A percentile compares a stretch with the other conserved stretches of the same genome.
phyloP scores from a whole-genome alignment of 768 basidiomycete genomes.

The Kwoniella bestiolae region DNA sequence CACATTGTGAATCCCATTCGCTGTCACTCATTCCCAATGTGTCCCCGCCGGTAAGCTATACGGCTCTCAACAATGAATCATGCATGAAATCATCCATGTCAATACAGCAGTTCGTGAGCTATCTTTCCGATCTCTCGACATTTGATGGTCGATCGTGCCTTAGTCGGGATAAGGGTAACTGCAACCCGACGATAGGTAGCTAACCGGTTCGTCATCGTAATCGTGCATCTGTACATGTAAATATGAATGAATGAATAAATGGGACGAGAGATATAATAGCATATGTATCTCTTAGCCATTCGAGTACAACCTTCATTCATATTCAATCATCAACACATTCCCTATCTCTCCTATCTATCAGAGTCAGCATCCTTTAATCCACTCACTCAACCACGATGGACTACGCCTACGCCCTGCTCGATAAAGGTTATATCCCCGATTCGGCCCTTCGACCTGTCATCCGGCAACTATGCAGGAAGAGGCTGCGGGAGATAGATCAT shows the following conservation, averaged over 20 bases:
- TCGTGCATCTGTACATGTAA: conserved; percentile 1
- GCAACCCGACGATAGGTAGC: conserved; percentile 5
- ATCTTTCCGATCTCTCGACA: neutral
- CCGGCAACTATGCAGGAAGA: conserved; percentile 62
- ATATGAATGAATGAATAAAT: conserved; percentile 1
- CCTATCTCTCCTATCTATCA: neutral
- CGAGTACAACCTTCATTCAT: too few species aligned
- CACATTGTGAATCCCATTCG: too few species aligned
- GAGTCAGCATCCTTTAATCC: neutral
- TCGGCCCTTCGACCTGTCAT: conserved; percentile 63
- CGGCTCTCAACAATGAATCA: too few species aligned
- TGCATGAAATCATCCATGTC: neutral
- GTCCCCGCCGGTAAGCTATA: too few species aligned
- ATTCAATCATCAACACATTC: too few species aligned
- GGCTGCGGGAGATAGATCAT: conserved; percentile 67
- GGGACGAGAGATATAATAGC: neutral
- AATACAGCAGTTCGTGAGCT: neutral
- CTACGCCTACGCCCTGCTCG: conserved; percentile 47
- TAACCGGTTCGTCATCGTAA: conserved; percentile 9
- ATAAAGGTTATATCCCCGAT: conserved; percentile 69
- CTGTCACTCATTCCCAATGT: too few species aligned
- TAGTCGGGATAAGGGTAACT: neutral
- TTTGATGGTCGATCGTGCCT: conserved; percentile 14
- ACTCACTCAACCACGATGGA: conserved; percentile 33
- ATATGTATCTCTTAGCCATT: neutral